Conservation (phyloP, 257 asterid genomes). For the Cinchona pubescens region DNA sequence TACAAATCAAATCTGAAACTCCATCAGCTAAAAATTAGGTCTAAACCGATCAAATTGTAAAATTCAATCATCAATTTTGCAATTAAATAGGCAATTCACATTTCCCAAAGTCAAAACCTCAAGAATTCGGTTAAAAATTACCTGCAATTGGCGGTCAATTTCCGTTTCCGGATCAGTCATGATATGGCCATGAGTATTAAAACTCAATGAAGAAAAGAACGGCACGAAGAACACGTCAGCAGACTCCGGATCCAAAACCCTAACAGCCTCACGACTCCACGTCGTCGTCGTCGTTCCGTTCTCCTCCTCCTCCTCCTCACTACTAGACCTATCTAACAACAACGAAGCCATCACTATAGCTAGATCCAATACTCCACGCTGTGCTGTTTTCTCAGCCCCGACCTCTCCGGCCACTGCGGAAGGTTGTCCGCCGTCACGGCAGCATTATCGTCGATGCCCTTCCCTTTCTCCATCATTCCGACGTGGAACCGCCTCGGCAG, state of each 20-base stretch:
- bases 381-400: slow-evolving; percentile 48
- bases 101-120: neutral
- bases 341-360: slow-evolving; percentile 53
- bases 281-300: slow-evolving; percentile 15
- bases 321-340: slow-evolving; percentile 36
- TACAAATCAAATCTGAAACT: too few relatives aligned
- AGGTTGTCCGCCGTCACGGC: slow-evolving; percentile 36
- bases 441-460: slow-evolving; percentile 5
- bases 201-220: slow-evolving; percentile 80
- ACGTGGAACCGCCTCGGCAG: slow-evolving; percentile 42
- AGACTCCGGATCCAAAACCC: slow-evolving; percentile 69
- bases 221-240: slow-evolving; percentile 88
- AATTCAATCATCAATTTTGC: neutral
- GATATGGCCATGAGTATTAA: slow-evolving; percentile 51
- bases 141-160: slow-evolving; percentile 80
- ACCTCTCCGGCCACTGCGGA: slow-evolving; percentile 40
- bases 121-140: slow-evolving; percentile 15
- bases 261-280: slow-evolving; percentile 64
- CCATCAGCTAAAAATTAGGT: too few relatives aligned
- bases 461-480: slow-evolving; percentile 33
- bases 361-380: slow-evolving; percentile 61
- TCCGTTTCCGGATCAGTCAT: slow-evolving; percentile 58
- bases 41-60: neutral
- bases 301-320: slow-evolving; percentile 10
- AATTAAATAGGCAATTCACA: neutral